These are phyloP conservation scores for Penicillium hordei DNA, from an alignment of 2,329 filamentous ascomycete genomes.

Conservation along the genomic window DNA sequence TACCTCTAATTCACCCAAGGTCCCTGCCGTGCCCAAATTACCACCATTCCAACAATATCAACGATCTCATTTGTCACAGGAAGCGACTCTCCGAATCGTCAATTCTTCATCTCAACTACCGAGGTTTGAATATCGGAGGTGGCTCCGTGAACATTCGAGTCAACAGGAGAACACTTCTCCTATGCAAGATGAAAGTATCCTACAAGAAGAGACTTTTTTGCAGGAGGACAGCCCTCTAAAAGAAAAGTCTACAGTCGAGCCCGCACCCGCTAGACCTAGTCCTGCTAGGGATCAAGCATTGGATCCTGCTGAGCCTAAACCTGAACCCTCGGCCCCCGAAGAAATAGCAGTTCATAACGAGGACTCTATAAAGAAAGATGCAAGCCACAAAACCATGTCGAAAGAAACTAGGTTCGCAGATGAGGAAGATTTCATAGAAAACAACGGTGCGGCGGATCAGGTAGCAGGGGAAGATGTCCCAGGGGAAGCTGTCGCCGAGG, in stretches of 20 bases:
- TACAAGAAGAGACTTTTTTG: slow-evolving; percentile 10
- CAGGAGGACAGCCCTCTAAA: not conserved
- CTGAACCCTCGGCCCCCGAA: not conserved
- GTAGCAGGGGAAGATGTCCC: not conserved
- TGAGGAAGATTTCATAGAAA: slow-evolving; percentile 15
- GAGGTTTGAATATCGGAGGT: slow-evolving; percentile 41
- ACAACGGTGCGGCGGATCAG: not conserved
- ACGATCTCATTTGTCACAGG: not conserved
- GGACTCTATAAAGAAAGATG: not conserved
- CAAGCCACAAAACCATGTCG: slow-evolving; percentile 6
- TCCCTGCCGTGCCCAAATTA: not conserved
- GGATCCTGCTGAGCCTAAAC: not conserved
- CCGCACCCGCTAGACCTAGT: not conserved
- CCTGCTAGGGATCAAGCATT: not conserved
- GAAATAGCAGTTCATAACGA: not conserved
- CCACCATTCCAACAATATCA: not conserved
- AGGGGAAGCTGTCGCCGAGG: not conserved
- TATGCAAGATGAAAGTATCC: slow-evolving; percentile 4
- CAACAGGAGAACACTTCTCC: slow-evolving; percentile 9
- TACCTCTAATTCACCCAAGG: not conserved
- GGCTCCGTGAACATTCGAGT: slow-evolving; percentile 11
- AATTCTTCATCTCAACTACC: slow-evolving; percentile 41
- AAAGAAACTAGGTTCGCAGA: slow-evolving; percentile 19
- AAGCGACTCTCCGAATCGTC: slow-evolving; percentile 31
- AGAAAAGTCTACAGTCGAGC: not conserved